phyloP scores from a whole-genome alignment of 2,329 filamentous ascomycete genomes.

The Grosmannia clavigera region DNA sequence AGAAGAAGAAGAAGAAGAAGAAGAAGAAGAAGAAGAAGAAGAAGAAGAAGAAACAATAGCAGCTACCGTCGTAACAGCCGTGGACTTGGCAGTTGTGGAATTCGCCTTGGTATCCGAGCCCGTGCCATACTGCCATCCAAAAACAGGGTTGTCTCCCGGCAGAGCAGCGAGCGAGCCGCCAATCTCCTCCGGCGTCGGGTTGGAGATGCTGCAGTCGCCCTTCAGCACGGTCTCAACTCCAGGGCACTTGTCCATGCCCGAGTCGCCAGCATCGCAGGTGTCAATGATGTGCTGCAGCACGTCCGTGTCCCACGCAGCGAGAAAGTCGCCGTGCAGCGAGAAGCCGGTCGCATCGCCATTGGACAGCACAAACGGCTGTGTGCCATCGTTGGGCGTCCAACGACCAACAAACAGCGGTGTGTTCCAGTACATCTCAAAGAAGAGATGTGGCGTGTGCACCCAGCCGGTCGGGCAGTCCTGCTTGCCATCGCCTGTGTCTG shows the following conservation, averaged over 20 bases:
- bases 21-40: background rate
- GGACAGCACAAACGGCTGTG: constrained; percentile 54
- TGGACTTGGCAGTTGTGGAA: background rate
- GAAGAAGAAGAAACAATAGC: background rate
- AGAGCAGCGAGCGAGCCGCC: constrained; percentile 32
- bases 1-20: background rate
- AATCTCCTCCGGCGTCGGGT: constrained; percentile 33
- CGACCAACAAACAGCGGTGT: constrained; percentile 37
- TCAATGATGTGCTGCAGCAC: constrained; percentile 56
- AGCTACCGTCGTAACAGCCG: background rate
- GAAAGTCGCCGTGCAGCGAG: constrained; percentile 59
- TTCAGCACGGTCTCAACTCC: constrained; percentile 38
- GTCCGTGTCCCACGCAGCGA: constrained; percentile 57
- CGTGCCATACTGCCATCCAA: constrained; percentile 35
- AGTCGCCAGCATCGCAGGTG: constrained; percentile 47
- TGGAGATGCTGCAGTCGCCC: constrained; percentile 36
- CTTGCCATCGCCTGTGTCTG: constrained; percentile 28
- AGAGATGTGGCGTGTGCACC: constrained; percentile 43
- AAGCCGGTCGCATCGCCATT: constrained; percentile 61
- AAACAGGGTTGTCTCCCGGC: constrained; percentile 43
- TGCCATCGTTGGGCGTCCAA: constrained; percentile 41
- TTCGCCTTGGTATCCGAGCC: background rate
- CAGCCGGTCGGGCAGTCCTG: constrained; percentile 42
- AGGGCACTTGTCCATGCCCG: constrained; percentile 51
- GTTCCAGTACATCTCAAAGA: constrained; percentile 50